phyloP scores from a whole-genome alignment of 352 stramenopile species.

The Phytopythium cucurbitacearum region DNA sequence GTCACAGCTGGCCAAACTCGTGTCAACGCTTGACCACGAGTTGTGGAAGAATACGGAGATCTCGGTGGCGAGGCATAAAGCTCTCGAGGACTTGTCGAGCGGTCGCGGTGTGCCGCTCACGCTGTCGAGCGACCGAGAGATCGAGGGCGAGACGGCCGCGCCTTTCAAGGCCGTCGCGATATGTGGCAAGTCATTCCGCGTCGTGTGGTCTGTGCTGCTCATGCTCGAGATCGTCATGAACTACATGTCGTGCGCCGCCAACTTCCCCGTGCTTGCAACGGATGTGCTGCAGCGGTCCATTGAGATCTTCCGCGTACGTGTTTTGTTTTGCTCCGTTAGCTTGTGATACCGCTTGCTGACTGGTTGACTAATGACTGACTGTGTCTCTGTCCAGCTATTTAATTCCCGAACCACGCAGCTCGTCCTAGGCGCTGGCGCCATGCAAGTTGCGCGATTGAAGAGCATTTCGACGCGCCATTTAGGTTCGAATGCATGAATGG shows the following conservation, averaged over 20 bases:
- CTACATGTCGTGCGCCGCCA: slow-evolving; percentile 91
- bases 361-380: no score
- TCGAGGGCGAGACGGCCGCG: slow-evolving; percentile 53
- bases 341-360: no score
- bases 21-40: slow-evolving; percentile 94
- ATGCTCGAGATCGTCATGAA: slow-evolving; percentile 96
- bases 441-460: slow-evolving; percentile 95
- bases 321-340: not conserved
- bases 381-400: slow-evolving; percentile 83
- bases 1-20: slow-evolving; percentile 88
- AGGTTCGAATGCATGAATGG: slow-evolving; percentile 23
- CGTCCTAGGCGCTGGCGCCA: slow-evolving; percentile 94
- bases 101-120: slow-evolving; percentile 83
- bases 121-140: slow-evolving; percentile 62
- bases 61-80: slow-evolving; percentile 85
- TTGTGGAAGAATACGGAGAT: slow-evolving; percentile 94
- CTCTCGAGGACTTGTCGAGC: slow-evolving; percentile 89
- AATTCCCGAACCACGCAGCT: slow-evolving; percentile 95
- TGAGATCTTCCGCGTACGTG: slow-evolving; percentile 83
- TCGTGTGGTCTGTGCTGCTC: slow-evolving; percentile 94
- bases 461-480: slow-evolving; percentile 97
- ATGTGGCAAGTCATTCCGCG: slow-evolving; percentile 91
- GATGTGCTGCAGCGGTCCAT: slow-evolving; percentile 92
- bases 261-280: slow-evolving; percentile 93
- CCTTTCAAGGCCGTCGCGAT: slow-evolving; percentile 85